Evolutionary conservation across 78 protist species (phyloP).

Genomic region (Abeoforma whisleri): DNA sequence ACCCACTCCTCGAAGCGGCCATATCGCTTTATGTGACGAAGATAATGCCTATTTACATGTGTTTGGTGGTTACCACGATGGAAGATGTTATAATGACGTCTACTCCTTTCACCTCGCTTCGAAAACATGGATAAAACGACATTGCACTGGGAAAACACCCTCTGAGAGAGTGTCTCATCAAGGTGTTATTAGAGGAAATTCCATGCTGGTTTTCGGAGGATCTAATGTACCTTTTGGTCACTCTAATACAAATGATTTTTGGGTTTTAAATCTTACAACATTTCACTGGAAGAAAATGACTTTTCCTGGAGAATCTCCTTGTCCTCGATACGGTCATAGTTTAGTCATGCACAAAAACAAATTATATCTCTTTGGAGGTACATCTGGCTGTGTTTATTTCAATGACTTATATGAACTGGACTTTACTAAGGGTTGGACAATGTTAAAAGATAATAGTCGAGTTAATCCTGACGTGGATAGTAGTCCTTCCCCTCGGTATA

Average conservation of each 20-base stretch:
- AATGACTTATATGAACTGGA: conserved; percentile 33
- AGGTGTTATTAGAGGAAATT: conserved; percentile 16
- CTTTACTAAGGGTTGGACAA: background rate
- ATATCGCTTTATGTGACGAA: conserved; percentile 13
- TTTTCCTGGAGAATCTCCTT: conserved; percentile 15
- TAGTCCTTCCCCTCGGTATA: conserved; percentile 35
- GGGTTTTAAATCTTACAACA: conserved; percentile 3
- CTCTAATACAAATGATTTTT: conserved; percentile 18
- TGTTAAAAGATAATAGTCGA: background rate
- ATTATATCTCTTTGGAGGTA: conserved; percentile 35
- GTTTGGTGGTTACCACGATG: conserved; percentile 41
- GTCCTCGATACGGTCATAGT: conserved; percentile 40
- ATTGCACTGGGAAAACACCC: conserved; percentile 35
- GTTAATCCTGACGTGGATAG: background rate
- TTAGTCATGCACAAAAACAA: conserved; percentile 9
- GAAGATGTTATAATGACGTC: conserved; percentile 27
- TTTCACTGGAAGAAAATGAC: conserved; percentile 14
- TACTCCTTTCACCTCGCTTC: background rate
- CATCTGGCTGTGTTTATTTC: conserved; percentile 33
- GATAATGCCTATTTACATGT: conserved; percentile 25
- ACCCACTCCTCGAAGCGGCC: conserved; percentile 40
- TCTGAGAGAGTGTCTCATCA: conserved; percentile 24
- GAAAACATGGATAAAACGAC: conserved; percentile 25
- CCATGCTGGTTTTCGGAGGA: conserved; percentile 20
- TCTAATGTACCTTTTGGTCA: conserved; percentile 39